Base-by-base conservation (phyloP, 2,329 filamentous ascomycete genomes). In the Penicillium sp. region DNA sequence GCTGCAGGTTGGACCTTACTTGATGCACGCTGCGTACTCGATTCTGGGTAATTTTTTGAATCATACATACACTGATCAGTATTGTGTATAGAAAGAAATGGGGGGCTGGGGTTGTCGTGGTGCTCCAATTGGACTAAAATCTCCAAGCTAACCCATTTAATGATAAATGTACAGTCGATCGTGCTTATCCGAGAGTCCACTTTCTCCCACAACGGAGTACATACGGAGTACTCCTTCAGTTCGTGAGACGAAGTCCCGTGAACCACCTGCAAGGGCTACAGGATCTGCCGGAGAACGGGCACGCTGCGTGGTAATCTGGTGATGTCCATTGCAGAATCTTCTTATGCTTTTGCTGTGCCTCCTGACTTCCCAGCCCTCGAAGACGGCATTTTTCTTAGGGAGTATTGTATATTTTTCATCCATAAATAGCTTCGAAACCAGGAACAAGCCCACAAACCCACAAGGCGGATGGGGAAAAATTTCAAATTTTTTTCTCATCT, bases 1-100 rank as follows among this genome's bases (percentile, higher is more conserved):
- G 33, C 60, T 61, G 60, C 58, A 63, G 49, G 37, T 31, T 43
- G 60, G 58, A 53, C 62, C 62, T 64, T 64, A 56, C 62, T 63
- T 64, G 49, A 58, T 55, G 61, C 61, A 63, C 49, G 51, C 54
- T 54, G 56, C 59, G 52, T 19, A 35, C 39, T 31, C 41, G 48
- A 50, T 24, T 44, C 49, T 19, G 31, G 33, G 52, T 43, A 48
- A 29, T 29, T 46, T 27, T 27, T 27, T 46, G 16, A 14, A 46
- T 11, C 26, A 7, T 26, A 29, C 13, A 22, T 29, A 46, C 22
- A 45, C 24, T 6, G 11, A 22, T 27, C 9, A n/a, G 44, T 46
- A 46, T 19, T n/a, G 44, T 27, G 44, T 46, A 41, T 22, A 41
- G 19, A 22, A 44, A 31, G 37, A 31, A 48, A 55, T 37, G 46